Conservation (phyloP, 257 asterid genomes). For the Cynanchum wilfordii region DNA sequence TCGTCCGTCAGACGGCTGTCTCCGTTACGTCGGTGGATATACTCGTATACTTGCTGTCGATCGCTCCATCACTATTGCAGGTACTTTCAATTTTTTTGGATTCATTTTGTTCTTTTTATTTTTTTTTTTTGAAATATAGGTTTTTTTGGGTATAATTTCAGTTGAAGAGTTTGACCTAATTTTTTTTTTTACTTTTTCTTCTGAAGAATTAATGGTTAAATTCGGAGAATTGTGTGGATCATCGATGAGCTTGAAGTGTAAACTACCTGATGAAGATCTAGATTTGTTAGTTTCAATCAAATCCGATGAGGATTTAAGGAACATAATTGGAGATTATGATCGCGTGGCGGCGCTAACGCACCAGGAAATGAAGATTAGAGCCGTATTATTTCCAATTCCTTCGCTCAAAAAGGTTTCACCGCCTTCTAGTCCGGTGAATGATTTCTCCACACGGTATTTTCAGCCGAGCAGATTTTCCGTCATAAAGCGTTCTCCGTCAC, state of each 20-base stretch:
- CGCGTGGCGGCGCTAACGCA: slow-evolving; percentile 28
- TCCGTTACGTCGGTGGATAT: slow-evolving; percentile 73
- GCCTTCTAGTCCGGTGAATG: slow-evolving; percentile 69
- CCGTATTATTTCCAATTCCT: slow-evolving; percentile 49
- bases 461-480: slow-evolving; percentile 18
- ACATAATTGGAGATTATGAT: slow-evolving; percentile 62
- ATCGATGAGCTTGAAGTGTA: slow-evolving; percentile 62
- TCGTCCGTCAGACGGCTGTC: slow-evolving; percentile 61
- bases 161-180: not conserved
- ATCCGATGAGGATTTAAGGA: slow-evolving; percentile 64
- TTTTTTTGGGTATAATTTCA: not conserved
- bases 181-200: not conserved
- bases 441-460: slow-evolving; percentile 27
- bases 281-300: slow-evolving; percentile 66
- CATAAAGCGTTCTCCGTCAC: slow-evolving; percentile 13
- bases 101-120: not conserved
- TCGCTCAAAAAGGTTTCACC: slow-evolving; percentile 46
- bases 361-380: slow-evolving; percentile 56
- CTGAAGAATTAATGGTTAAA: slow-evolving; percentile 64
- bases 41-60: slow-evolving; percentile 73
- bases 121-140: not conserved
- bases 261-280: slow-evolving; percentile 68
- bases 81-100: slow-evolving; percentile 5
- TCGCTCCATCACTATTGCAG: slow-evolving; percentile 27
- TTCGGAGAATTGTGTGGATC: slow-evolving; percentile 66